Percentiles rank a stretch among this genome's conserved stretches.
Conservation (phyloP, 2,329 filamentous ascomycete species). For the Stagonosporopsis chrysanthemi region DNA sequence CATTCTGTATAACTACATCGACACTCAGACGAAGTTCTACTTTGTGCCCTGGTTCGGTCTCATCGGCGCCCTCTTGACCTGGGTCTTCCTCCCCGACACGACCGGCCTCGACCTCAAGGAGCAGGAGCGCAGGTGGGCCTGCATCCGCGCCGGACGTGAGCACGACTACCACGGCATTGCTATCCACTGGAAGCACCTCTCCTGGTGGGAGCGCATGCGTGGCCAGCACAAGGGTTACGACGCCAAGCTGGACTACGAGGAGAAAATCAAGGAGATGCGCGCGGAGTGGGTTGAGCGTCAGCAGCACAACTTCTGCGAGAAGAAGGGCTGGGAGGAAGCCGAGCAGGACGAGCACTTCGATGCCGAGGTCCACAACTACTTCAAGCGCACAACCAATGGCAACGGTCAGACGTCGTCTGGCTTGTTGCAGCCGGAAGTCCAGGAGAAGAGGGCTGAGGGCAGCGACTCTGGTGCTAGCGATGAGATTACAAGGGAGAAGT, state of each 20-base stretch:
- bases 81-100: conserved; percentile 91
- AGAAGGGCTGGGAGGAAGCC: conserved; percentile 35
- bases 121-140: conserved; percentile 92
- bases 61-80: conserved; percentile 81
- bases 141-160: conserved; percentile 78
- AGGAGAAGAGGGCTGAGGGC: conserved; percentile 27
- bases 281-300: conserved; percentile 64
- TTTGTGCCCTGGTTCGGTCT: conserved; percentile 97
- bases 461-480: conserved; percentile 18
- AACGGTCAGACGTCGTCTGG: conserved; percentile 22
- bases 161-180: conserved; percentile 92
- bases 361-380: conserved; percentile 46
- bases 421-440: conserved; percentile 15
- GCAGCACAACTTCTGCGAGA: conserved; percentile 54
- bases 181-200: conserved; percentile 87
- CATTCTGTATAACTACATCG: conserved; percentile 94
- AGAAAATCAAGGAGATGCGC: conserved; percentile 84
- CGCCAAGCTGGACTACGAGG: conserved; percentile 77
- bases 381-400: conserved; percentile 38
- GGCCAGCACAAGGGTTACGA: conserved; percentile 85
- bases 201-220: conserved; percentile 82
- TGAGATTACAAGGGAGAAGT: conserved; percentile 18
- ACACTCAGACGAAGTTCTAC: conserved; percentile 82
- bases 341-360: conserved; percentile 43
- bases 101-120: conserved; percentile 96